phyloP scores from a whole-genome alignment of 2,329 filamentous ascomycete species.

The Hirsutella rhossiliensis region DNA sequence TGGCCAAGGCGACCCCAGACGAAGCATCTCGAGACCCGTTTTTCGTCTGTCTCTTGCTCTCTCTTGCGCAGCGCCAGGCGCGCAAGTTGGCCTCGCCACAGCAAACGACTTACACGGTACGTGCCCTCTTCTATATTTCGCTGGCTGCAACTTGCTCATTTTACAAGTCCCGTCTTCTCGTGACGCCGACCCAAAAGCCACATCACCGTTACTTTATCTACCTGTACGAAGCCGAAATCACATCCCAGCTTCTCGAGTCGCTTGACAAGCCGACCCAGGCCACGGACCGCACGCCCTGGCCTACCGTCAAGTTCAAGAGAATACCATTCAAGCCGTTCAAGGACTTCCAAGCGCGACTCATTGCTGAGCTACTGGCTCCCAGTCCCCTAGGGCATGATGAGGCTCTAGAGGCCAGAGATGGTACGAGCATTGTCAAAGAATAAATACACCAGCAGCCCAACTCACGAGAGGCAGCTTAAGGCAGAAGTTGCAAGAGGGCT shows the following conservation, averaged over 20 bases:
- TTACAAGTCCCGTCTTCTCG: not conserved
- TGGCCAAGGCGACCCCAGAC: not conserved
- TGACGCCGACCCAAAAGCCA: not conserved
- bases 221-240: not conserved
- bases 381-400: not conserved
- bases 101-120: not conserved
- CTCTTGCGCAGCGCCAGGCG: not conserved
- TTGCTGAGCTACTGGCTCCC: not conserved
- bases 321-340: not conserved
- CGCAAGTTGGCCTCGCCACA: not conserved
- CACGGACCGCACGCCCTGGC: not conserved
- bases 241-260: not conserved
- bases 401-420: not conserved
- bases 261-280: not conserved
- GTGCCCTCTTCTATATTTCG: not conserved
- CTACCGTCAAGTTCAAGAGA: not conserved
- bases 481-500: too few relatives aligned
- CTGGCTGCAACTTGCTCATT: not conserved
- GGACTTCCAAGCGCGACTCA: not conserved
- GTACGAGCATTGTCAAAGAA: not conserved
- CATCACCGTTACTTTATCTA: not conserved
- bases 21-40: not conserved
- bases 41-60: not conserved
- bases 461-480: not conserved
- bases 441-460: not conserved